Evolutionary conservation across 129 eudicot genomes (phyloP), one percentile per base, ranked within the genome.

Genomic region (Heracleum sosnowskyi): DNA sequence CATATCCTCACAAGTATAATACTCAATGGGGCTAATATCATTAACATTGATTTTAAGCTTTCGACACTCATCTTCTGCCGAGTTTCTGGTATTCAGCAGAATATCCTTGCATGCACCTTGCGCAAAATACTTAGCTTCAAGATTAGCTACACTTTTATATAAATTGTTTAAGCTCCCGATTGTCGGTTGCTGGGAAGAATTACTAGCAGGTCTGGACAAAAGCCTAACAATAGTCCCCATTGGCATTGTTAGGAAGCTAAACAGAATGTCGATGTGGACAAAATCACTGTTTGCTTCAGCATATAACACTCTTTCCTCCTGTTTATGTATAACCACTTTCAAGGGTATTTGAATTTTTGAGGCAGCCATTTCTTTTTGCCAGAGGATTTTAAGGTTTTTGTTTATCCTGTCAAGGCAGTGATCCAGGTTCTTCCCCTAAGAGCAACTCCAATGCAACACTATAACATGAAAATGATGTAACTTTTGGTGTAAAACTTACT

Each of bases 191-290:
- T 78, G 51, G 0, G 51, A 46, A 46, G 51, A 46, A 2, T 46
- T 2, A 11, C 46, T 85, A 22, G 63, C 79, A 20, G 51, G 77
- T 35, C 75, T 66, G 20, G 51, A 4, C 15, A 87, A 12, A n/a
- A 87, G 60, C 74, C 82, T 69, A 5, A 81, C 76, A 3, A 87
- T 79, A 47, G 86, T 73, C n/a, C 87, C 86, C 82, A 84, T 1
- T 10, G 90, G 90, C 76, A 87, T 28, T 7, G 86, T 82, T 60
- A 87, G 33, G 81, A 84, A 82, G 81, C 90, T 82, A 45, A 84
- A 76, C 17, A 81, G 69, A 68, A 74, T 69, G 42, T 87, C 88
- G 26, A 74, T 69, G 42, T 87, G 86, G 26, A 83, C 90, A 24
- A 87, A 87, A 37, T 24, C 26, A 26, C 81, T 0, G 16, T 66